Conservation (phyloP, 2,329 filamentous ascomycete species). For the Trichoderma sp. region DNA sequence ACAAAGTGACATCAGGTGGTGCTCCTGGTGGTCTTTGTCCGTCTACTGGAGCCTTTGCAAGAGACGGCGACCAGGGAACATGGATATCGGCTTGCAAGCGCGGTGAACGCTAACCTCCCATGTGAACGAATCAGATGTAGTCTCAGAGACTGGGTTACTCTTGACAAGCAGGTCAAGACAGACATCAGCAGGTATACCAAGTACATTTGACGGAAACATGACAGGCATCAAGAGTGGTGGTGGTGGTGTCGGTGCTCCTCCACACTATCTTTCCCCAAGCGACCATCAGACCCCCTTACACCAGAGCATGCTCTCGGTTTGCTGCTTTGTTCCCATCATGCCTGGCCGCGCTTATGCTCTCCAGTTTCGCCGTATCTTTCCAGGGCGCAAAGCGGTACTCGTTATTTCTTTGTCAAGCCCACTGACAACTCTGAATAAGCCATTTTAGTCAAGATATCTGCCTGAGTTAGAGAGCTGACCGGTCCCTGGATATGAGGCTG, state of each 20-base stretch:
- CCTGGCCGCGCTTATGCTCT: background rate
- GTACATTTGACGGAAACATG: background rate
- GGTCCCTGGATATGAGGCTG: conserved; percentile 9
- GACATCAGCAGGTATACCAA: background rate
- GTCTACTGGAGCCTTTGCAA: background rate
- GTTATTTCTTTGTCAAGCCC: background rate
- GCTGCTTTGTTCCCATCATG: too few relatives aligned
- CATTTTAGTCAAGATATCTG: background rate
- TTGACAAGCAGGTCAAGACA: background rate
- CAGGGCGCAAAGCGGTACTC: background rate
- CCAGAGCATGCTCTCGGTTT: background rate
- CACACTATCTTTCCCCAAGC: background rate
- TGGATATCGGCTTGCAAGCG: background rate
- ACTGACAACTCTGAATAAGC: background rate
- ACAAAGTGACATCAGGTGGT: background rate
- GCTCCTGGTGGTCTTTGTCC: background rate
- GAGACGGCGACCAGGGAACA: background rate
- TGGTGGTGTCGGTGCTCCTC: background rate
- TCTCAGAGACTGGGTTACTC: background rate
- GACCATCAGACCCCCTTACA: background rate
- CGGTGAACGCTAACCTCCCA: background rate
- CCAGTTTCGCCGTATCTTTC: background rate
- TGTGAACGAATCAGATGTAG: background rate
- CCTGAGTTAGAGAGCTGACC: background rate
- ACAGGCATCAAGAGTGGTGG: background rate